A percentile compares a stretch with the other conserved stretches of the same genome.
phyloP scores from a whole-genome alignment of 257 asterid genomes.

The Fraxinus excelsior region DNA sequence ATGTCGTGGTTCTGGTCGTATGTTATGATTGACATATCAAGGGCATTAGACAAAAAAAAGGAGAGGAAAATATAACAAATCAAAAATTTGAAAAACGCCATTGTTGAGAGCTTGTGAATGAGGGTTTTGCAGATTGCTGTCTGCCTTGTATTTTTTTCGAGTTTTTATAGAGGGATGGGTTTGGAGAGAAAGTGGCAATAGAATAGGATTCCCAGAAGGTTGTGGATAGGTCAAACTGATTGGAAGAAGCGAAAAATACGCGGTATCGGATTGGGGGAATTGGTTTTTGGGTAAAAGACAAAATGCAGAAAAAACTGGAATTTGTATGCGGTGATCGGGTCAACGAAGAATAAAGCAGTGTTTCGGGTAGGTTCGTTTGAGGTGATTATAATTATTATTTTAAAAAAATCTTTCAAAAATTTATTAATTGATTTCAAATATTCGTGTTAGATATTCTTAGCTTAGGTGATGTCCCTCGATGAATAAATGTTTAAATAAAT shows the following conservation, averaged over 20 bases:
- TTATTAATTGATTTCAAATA: too few relatives aligned
- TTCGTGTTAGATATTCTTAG: too few relatives aligned
- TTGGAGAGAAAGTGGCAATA: not conserved
- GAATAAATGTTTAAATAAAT: too few relatives aligned
- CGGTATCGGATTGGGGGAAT: not conserved
- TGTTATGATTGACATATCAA: slow-evolving; percentile 73
- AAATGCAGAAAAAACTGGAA: not conserved
- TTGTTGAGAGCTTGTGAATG: slow-evolving; percentile 26
- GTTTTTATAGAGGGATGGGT: not conserved
- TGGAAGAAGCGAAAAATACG: not conserved
- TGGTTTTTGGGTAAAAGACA: not conserved
- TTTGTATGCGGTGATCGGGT: not conserved
- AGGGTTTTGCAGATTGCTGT: not conserved
- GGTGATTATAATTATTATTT: not conserved
- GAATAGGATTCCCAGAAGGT: too few relatives aligned
- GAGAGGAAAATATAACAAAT: slow-evolving; percentile 30
- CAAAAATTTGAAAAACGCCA: slow-evolving; percentile 47
- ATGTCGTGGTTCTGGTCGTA: slow-evolving; percentile 45
- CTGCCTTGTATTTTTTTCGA: not conserved
- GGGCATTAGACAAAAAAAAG: slow-evolving; percentile 48
- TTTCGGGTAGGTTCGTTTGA: not conserved
- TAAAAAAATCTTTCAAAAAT: too few relatives aligned
- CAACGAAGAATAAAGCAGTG: not conserved
- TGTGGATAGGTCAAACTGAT: not conserved
- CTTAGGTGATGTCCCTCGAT: too few relatives aligned